Evolutionary conservation across 176 grass and related monocot species (phyloP).

Genomic region (Guadua angustifolia): DNA sequence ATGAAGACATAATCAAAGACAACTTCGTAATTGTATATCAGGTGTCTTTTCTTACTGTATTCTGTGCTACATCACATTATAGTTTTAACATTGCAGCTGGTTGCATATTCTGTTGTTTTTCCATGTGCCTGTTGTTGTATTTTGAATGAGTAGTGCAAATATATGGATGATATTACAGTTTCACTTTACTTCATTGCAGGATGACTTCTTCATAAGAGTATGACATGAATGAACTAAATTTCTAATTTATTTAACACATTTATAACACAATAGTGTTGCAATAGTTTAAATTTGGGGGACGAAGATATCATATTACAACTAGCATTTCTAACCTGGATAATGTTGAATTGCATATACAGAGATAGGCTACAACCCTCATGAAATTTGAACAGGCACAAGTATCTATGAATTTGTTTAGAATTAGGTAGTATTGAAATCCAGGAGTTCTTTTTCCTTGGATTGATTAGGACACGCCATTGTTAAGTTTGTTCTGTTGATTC

Average conservation of each 20-base stretch:
- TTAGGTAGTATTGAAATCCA: neutral
- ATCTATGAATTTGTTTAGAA: neutral
- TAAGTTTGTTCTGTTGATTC: constrained; percentile 21
- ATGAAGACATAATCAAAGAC: constrained; percentile 92
- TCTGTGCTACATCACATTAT: neutral
- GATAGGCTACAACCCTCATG: neutral
- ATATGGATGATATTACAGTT: neutral
- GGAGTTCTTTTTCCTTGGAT: neutral
- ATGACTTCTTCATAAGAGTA: neutral
- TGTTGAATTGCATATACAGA: constrained; percentile 5
- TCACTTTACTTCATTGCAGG: neutral
- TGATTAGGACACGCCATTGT: neutral
- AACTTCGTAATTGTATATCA: constrained; percentile 98
- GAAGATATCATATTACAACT: neutral
- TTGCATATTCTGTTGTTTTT: constrained; percentile 8
- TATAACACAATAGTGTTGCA: neutral
- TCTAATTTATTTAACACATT: constrained; percentile 3
- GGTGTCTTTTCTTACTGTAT: constrained; percentile 44
- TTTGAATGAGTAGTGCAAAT: constrained; percentile 4
- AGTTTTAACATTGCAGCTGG: neutral
- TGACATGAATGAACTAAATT: neutral
- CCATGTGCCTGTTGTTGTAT: neutral
- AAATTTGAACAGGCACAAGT: neutral
- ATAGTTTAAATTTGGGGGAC: neutral
- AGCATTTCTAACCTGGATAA: neutral